Base-by-base conservation (phyloP, 2,329 filamentous ascomycete species). In the Fusarium multiceps region DNA sequence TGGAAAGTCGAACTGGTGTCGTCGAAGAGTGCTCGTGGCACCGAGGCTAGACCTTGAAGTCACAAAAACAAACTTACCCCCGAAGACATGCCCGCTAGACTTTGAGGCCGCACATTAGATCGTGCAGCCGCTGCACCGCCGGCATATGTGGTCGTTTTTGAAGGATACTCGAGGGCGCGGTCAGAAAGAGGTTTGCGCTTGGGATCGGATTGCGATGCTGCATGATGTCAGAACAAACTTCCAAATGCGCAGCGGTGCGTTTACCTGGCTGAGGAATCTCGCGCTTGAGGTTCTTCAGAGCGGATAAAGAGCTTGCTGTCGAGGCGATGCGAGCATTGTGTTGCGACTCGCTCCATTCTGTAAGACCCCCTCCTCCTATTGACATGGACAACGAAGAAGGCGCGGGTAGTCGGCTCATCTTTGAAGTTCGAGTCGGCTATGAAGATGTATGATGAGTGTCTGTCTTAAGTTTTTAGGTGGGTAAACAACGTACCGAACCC, bases 181-280 rank as follows among this genome's bases (percentile, higher is more conserved):
- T 90, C 87, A 21, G 78, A 79, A 27, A 90, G 79, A 16, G 86
- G 87, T 73, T 88, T 89, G 59, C 89, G 84, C 78, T 92, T 91
- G 5, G 87, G 74, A 51, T 88, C 85, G 21, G 88, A 83, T 73
- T 88, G 83, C 23, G 80, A 71, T 54, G 84, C 88, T 89, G 43
- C 23, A 41, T 8, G 11, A 20, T 18, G 69, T 77, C 21, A 78
- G 72, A 50, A 28, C 32, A n/a, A 32, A 37, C 21, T 6, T 34
- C 20, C 8, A 9, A 10, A 20, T 25, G 4, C n/a, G 23, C 5
- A 4, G 20, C 18, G 28, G 53, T 32, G n/a, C 3, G 59, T 30
- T 6, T 75, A 85, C 84, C 82, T 74, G 83, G 80, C 45, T 82
- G 78, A 4, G 82, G 80, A 14, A 81, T 78, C 58, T 82, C 82